A percentile compares a stretch with the other conserved stretches of the same genome.
These are phyloP conservation scores for Fusarium sp. DNA, from an alignment of 2,329 filamentous ascomycete genomes.

Conservation along the genomic window DNA sequence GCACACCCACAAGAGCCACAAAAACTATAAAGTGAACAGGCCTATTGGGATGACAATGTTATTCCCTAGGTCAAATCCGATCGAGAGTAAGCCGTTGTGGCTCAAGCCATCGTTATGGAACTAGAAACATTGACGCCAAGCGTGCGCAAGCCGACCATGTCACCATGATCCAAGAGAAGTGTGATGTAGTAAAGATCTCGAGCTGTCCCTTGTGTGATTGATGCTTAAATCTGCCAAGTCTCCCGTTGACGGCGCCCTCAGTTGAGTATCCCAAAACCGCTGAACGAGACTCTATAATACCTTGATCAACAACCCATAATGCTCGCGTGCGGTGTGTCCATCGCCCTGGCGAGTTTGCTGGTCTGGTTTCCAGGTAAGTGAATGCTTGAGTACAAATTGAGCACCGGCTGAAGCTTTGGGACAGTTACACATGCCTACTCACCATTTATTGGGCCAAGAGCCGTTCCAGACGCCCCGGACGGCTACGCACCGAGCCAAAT, in stretches of 20 bases:
- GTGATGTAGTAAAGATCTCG: not conserved
- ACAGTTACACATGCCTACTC: not conserved
- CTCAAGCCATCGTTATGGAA: not conserved
- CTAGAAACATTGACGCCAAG: not conserved
- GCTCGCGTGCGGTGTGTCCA: not conserved
- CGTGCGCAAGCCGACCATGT: not conserved
- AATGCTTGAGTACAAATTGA: not conserved
- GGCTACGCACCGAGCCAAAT: slow-evolving; percentile 21
- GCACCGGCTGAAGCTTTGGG: not conserved
- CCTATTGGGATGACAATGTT: not conserved
- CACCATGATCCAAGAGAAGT: not conserved
- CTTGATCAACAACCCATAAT: not conserved
- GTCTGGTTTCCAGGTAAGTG: not conserved
- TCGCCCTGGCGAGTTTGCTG: not conserved
- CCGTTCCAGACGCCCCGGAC: slow-evolving; percentile 16
- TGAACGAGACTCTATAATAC: too few relatives aligned
- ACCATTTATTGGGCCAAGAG: not conserved
- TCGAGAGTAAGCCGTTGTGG: not conserved
- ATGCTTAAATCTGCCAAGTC: not conserved
- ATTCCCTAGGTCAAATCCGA: not conserved
- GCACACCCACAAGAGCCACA: not conserved
- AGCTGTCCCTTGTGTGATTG: not conserved
- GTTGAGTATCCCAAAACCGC: not conserved
- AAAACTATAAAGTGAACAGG: not conserved
- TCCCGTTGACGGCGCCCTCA: not conserved